Evolutionary conservation across 257 asterid species (phyloP), one percentile per base, ranked within the genome.

Genomic region (Capsicum pubescens): DNA sequence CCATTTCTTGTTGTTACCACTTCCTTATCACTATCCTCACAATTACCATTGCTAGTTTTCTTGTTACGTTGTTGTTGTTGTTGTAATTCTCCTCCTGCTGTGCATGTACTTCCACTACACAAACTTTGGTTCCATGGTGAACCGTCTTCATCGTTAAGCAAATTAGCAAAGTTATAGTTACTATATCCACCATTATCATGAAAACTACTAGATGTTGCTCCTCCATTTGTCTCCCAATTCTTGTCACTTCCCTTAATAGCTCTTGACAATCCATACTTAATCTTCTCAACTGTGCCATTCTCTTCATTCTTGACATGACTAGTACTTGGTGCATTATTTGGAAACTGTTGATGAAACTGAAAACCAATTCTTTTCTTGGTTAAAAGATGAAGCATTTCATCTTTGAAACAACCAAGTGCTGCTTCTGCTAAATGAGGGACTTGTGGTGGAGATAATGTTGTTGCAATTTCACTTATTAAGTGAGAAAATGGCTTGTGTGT

Each of bases 401-500:
- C 98, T 86, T 95, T 95, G 94, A 95, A 94, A 88, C 98, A 95
- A 21, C 99, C 98, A 0, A 95, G 90, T 21, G 98, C 97, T 2
- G 99, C 98, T 84, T 95, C 99, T 0, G 99, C 99, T 84, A 95
- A 74, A 82, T 90, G 94, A 8, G 98, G 98, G 9, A 94, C 98
- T 86, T 94, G 98, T 16, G 93, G 97, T 0, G 96, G 99, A 3
- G 97, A 91, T 52, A 95, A 92, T 19, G 97, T 94, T 85, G 85
- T 87, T 64, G 99, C 99, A 15, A 95, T 95, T 89, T 95, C 98
- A 0, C 94, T 85, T 35, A 95, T 94, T 26, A 95, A 97, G 90
- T 94, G 97, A 17, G 98, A 95, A 83, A 95, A 91, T 9, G 99
- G 98, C 87, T 95, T 95, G 95, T 95, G 99, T 9, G 99, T 95